Percentiles rank a stretch among this genome's conserved stretches.
Evolutionary conservation across 2,329 filamentous ascomycete genomes (phyloP).

Genomic region (Ceratocystis albifundus): DNA sequence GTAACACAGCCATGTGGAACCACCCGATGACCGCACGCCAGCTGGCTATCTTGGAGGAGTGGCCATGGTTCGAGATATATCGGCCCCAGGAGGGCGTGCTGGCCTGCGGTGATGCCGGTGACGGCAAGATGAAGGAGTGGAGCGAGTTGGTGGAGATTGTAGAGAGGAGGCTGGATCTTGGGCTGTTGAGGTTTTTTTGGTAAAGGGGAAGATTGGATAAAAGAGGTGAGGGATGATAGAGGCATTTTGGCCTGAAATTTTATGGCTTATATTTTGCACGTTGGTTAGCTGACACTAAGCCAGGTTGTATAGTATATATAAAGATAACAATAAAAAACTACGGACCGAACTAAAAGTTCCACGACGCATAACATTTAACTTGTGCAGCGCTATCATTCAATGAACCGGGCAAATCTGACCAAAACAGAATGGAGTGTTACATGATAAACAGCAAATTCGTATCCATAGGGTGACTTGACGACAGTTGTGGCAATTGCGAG

Average conservation of each 20-base stretch:
- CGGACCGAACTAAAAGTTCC: too few species aligned
- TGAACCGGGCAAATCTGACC: neutral
- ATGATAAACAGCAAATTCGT: constrained; percentile 54
- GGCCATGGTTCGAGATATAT: constrained; percentile 59
- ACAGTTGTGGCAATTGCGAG: constrained; percentile 78
- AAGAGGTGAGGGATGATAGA: too few species aligned
- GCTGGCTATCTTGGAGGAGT: constrained; percentile 52
- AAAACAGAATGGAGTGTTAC: constrained; percentile 30
- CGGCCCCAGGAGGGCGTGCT: constrained; percentile 62
- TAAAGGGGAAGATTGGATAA: neutral
- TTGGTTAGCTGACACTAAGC: too few species aligned
- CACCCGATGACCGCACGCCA: constrained; percentile 72
- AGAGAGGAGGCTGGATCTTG: constrained; percentile 32
- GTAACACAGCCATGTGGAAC: constrained; percentile 86
- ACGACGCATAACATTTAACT: neutral
- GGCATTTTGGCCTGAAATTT: neutral
- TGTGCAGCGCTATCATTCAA: neutral
- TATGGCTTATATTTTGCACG: neutral
- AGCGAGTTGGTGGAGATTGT: constrained; percentile 57
- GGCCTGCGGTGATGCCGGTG: constrained; percentile 74
- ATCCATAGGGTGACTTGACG: constrained; percentile 75
- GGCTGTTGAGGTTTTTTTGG: neutral
- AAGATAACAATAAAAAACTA: too few species aligned
- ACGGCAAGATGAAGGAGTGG: constrained; percentile 77
- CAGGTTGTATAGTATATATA: too few species aligned